phyloP scores from a whole-genome alignment of 2,329 filamentous ascomycete species.

The Phyllosticta citrichinensis region DNA sequence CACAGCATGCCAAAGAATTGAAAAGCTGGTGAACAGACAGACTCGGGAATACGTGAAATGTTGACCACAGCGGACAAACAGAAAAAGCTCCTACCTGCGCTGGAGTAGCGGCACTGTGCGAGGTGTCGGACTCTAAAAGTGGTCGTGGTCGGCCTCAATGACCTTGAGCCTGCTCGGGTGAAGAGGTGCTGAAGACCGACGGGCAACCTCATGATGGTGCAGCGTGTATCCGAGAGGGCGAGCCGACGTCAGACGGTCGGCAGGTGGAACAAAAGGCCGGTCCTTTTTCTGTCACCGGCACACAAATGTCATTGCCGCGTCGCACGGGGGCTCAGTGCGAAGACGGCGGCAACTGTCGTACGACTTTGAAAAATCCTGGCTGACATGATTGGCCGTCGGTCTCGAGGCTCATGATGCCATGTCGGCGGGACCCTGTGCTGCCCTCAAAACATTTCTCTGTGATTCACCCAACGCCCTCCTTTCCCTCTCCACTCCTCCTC shows the following conservation, averaged over 20 bases:
- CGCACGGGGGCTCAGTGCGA: conserved; percentile 6
- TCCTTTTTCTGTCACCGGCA: neutral
- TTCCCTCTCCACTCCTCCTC: neutral
- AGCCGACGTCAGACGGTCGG: conserved; percentile 1
- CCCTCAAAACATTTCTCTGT: neutral
- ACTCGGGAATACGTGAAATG: neutral
- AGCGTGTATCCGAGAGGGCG: neutral
- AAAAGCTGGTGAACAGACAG: neutral
- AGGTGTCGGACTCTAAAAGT: neutral
- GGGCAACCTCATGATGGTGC: conserved; percentile 4
- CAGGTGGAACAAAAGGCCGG: neutral
- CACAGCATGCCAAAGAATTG: neutral
- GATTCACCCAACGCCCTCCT: neutral
- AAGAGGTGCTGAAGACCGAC: conserved; percentile 1
- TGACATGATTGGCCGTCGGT: conserved; percentile 4
- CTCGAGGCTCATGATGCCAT: neutral
- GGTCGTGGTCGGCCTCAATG: neutral
- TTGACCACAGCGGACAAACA: neutral
- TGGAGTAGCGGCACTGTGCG: neutral
- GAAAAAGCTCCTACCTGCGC: neutral
- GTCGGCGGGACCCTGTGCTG: neutral
- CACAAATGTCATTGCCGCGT: neutral
- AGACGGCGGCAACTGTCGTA: neutral
- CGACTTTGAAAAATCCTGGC: conserved; percentile 6
- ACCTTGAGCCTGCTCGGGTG: neutral